These are phyloP conservation scores for Zymoseptoria brevis DNA, from an alignment of 2,329 filamentous ascomycete genomes.

Conservation along the genomic window DNA sequence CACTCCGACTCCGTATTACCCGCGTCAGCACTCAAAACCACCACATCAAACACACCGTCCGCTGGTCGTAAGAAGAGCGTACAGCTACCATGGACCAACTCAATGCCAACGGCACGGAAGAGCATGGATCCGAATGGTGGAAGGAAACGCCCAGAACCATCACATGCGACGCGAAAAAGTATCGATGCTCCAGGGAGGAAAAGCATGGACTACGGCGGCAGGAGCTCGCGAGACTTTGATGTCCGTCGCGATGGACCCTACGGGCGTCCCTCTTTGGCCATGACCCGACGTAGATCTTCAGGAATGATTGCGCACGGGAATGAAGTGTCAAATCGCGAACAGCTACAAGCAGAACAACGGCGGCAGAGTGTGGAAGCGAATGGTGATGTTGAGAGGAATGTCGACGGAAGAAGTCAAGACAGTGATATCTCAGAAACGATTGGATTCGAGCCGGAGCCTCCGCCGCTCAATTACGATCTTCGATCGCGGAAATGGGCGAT, in stretches of 20 bases:
- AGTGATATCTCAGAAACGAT: slow-evolving; percentile 11
- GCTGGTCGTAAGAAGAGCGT: background rate
- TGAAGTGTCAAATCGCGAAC: background rate
- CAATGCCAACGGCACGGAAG: background rate
- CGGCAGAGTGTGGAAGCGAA: background rate
- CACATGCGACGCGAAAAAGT: background rate
- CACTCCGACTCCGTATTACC: background rate
- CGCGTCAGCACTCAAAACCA: background rate
- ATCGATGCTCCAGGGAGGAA: slow-evolving; percentile 4
- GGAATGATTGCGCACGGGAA: background rate
- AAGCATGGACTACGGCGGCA: slow-evolving; percentile 7
- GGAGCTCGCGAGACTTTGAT: slow-evolving; percentile 26
- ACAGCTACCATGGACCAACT: background rate
- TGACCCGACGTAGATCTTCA: slow-evolving; percentile 24
- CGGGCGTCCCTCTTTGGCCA: slow-evolving; percentile 26
- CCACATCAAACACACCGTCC: background rate
- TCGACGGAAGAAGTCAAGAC: slow-evolving; percentile 5
- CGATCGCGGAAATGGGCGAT: slow-evolving; percentile 48
- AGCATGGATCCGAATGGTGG: background rate
- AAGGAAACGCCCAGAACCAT: background rate
- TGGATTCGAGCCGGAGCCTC: slow-evolving; percentile 34
- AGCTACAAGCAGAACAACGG: background rate
- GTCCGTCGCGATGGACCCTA: slow-evolving; percentile 26
- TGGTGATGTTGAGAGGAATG: background rate
- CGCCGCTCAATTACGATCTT: slow-evolving; percentile 50